These are phyloP conservation scores for Puccinia sorghi DNA, from an alignment of 1,284 basidiomycete species.

Conservation along the genomic window DNA sequence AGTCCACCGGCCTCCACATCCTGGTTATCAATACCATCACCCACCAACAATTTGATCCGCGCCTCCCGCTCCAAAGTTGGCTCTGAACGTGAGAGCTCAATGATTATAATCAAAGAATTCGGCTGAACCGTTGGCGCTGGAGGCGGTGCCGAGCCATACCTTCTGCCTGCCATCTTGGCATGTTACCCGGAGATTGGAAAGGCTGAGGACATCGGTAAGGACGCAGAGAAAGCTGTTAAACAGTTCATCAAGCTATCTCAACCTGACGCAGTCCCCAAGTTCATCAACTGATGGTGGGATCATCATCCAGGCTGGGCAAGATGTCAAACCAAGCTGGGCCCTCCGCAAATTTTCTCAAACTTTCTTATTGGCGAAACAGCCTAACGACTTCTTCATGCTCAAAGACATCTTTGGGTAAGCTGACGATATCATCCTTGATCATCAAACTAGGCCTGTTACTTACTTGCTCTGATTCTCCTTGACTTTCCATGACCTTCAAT, in stretches of 20 bases:
- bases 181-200: constrained; percentile 87
- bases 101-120: constrained; percentile 65
- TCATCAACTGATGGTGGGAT: no score
- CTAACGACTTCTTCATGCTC: no score
- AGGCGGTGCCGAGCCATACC: constrained; percentile 74
- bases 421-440: no score
- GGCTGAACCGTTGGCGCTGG: constrained; percentile 67
- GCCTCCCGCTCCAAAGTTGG: constrained; percentile 84
- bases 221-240: constrained; percentile 79
- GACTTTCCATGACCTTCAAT: no score
- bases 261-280: constrained; percentile 70
- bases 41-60: no score
- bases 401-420: no score
- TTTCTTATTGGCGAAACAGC: no score
- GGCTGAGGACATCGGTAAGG: constrained; percentile 70
- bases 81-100: constrained; percentile 87
- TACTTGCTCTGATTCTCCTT: no score
- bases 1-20: constrained; percentile 57
- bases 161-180: constrained; percentile 78
- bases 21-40: constrained; percentile 58
- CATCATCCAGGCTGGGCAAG: no score
- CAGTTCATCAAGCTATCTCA: constrained; percentile 82
- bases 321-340: no score
- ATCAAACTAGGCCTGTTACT: no score
- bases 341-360: no score